Evolutionary conservation across 176 grass and related monocot genomes (phyloP).

Genomic region (Miscanthus lutarioriparius): DNA sequence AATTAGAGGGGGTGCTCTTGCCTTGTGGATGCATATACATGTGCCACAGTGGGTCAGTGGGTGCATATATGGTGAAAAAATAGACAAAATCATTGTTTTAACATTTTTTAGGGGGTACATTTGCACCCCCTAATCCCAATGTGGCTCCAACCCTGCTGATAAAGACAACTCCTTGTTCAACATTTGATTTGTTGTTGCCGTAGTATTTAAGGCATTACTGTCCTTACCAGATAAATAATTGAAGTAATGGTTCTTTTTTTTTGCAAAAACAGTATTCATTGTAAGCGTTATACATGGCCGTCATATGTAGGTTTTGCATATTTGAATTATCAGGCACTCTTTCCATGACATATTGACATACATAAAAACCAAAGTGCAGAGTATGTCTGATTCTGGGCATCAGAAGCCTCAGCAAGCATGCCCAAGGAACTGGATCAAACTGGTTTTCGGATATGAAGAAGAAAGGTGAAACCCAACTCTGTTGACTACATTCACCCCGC

Average conservation of each 20-base stretch:
- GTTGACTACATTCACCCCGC: background rate
- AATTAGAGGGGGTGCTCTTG: too few species aligned
- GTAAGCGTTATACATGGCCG: background rate
- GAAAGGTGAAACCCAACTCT: background rate
- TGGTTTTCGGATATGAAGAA: background rate
- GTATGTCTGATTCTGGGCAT: background rate
- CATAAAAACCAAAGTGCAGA: background rate
- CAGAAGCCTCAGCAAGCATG: slow-evolving; percentile 4
- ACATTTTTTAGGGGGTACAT: too few species aligned
- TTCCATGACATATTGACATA: background rate
- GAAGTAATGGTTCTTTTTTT: background rate
- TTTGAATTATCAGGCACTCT: background rate
- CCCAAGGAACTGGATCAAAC: background rate
- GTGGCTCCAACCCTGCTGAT: background rate
- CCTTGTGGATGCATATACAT: too few species aligned
- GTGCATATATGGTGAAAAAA: too few species aligned
- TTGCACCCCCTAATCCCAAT: too few species aligned
- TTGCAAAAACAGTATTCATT: background rate
- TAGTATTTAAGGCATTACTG: background rate
- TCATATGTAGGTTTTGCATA: background rate
- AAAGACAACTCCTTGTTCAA: background rate
- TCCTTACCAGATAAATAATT: slow-evolving; percentile 18
- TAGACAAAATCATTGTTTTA: too few species aligned
- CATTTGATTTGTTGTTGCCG: background rate
- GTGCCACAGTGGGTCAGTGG: too few species aligned